Conservation (phyloP, 345 rosid genomes). For the Rhodamnia rubescens region DNA sequence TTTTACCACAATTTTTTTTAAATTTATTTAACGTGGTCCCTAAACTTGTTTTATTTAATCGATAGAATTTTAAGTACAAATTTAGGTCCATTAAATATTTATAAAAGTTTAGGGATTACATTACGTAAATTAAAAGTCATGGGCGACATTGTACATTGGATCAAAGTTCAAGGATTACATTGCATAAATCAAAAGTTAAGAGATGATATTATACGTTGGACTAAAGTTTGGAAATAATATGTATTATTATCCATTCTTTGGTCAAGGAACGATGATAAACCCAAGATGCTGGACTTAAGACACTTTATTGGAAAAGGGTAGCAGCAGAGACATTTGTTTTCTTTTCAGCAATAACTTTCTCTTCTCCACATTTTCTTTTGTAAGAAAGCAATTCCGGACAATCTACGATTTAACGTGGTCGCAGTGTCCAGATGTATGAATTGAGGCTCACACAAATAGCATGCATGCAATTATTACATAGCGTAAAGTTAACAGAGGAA, state of each 20-base stretch:
- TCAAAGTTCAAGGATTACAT: background rate
- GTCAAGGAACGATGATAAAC: background rate
- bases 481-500: no score
- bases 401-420: background rate
- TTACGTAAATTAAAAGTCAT: accelerated
- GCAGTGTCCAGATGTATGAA: no score
- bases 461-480: no score
- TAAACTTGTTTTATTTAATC: no score
- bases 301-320: background rate
- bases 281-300: background rate
- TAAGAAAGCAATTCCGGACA: background rate
- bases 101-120: background rate
- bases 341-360: background rate
- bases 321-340: background rate
- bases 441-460: no score
- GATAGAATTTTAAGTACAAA: no score
- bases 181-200: accelerated
- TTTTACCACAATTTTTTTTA: no score
- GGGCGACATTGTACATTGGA: background rate
- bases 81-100: no score
- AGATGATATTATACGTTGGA: background rate
- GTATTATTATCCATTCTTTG: background rate
- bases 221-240: background rate
- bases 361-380: background rate
- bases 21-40: no score